Evolutionary conservation across 1,284 basidiomycete genomes (phyloP).

Genomic region (Cryptococcus sp.): DNA sequence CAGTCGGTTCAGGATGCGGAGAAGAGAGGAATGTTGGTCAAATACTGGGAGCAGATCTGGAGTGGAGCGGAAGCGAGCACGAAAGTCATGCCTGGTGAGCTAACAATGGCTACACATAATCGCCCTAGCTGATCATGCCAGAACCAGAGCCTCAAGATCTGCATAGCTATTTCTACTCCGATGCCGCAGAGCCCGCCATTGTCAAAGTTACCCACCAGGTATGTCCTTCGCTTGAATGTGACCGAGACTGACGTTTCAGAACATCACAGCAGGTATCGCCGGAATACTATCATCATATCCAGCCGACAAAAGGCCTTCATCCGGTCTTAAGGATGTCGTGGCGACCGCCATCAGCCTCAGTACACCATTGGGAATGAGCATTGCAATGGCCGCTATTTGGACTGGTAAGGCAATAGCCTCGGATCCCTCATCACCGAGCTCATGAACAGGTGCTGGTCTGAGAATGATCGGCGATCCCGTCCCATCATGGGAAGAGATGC

Average conservation of each 20-base stretch:
- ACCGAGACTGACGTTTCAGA: slow-evolving; percentile 22
- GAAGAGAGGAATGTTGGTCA: slow-evolving; percentile 25
- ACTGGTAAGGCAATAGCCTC: slow-evolving; percentile 18
- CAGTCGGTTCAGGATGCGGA: slow-evolving; percentile 15
- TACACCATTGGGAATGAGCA: slow-evolving; percentile 43
- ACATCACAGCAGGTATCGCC: slow-evolving; percentile 47
- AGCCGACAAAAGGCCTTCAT: slow-evolving; percentile 44
- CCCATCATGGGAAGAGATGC: slow-evolving; percentile 18
- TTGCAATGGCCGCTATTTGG: slow-evolving; percentile 41
- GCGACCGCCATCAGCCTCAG: slow-evolving; percentile 34
- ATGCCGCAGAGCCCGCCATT: slow-evolving; percentile 7
- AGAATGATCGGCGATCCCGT: slow-evolving; percentile 30
- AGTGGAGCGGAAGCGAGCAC: slow-evolving; percentile 24
- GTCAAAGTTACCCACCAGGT: slow-evolving; percentile 41
- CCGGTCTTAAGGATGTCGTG: slow-evolving; percentile 32
- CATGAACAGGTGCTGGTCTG: slow-evolving; percentile 32
- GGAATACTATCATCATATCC: slow-evolving; percentile 45
- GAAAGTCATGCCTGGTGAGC: slow-evolving; percentile 10
- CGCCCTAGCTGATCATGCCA: slow-evolving; percentile 3
- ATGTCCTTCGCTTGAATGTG: slow-evolving; percentile 1
- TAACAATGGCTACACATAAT: background rate
- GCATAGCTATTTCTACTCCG: slow-evolving; percentile 37
- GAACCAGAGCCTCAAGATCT: slow-evolving; percentile 21
- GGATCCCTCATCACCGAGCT: background rate
- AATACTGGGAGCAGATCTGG: slow-evolving; percentile 43